phyloP scores from a whole-genome alignment of 331 rosid genomes.

The Acacia concinna region DNA sequence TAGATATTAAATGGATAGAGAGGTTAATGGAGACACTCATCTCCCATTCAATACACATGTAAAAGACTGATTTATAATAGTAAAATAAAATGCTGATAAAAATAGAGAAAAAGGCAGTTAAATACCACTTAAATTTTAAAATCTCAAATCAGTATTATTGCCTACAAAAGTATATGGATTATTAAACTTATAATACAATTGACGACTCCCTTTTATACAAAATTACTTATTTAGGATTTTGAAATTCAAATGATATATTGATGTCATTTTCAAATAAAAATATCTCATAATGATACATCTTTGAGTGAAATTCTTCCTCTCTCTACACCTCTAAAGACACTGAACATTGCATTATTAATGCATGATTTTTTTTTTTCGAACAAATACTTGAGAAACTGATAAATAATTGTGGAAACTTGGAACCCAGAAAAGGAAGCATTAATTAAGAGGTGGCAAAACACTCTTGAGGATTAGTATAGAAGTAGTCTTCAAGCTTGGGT shows the following conservation, averaged over 20 bases:
- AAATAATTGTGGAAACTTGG: background rate
- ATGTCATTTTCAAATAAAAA: no score
- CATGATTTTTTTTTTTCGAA: background rate
- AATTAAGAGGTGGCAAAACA: slow-evolving; percentile 14
- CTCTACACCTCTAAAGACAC: background rate
- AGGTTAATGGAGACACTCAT: no score
- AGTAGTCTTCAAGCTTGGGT: slow-evolving; percentile 38
- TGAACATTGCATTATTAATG: background rate
- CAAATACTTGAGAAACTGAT: background rate
- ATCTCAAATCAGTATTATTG: no score
- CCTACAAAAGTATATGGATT: no score
- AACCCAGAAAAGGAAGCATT: background rate
- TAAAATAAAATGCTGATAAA: background rate
- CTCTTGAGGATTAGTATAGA: slow-evolving; percentile 42
- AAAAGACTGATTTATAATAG: background rate
- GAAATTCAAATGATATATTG: no score
- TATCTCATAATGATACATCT: background rate
- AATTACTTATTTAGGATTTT: no score
- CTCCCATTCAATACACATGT: background rate
- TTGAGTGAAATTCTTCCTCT: background rate
- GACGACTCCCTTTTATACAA: no score
- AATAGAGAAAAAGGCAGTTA: no score
- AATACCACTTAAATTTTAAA: no score
- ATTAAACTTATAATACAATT: no score
- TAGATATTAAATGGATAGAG: no score